Evolutionary conservation across 225 moss, liverwort and hornwort species (phyloP), one percentile per base, ranked within the genome.

Genomic region (Lunularia cruciata): DNA sequence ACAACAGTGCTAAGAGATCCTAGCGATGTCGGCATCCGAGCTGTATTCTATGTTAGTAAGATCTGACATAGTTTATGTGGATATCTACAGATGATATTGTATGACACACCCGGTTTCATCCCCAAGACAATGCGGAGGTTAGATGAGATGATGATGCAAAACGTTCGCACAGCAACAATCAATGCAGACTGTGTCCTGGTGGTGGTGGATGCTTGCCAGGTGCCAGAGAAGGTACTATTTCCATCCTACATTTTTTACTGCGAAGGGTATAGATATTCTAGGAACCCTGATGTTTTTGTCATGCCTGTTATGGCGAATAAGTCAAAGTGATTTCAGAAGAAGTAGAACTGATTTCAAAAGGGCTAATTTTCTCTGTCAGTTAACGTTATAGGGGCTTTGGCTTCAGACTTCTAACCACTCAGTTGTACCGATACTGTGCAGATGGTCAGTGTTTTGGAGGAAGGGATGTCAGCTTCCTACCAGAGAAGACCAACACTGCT

Each of bases 91-190:
- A 93, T 93, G 84, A 78, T 94, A 48, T 63, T 94, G 55, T 89
- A 90, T 63, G 90, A 94, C 79, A 89, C 93, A 73, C 93, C 90
- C 9, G 93, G 93, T 28, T 84, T 94, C 35, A 83, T 90, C 58
- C 78, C 84, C 51, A 89, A 88, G 78, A 84, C 84, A 54, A 51
- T 60, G 68, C 83, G 85, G 52, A 90, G 85, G 69, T 59, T 94
- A 75, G 93, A 94, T 83, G 85, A 94, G 73, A 87, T 90, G 88
- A 94, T 94, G 93, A 94, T 94, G 93, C 87, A 87, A 66, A 94
- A 89, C 76, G 88, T 94, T 38, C 86, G 86, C 32, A 87, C 90
- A 34, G 90, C 90, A 57, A 87, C 86, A 23, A 71, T 89, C 51
- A 89, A 83, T 79, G 90, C 93, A 43, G 88, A 94, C 70, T 94